Conservation (phyloP, 129 eudicot genomes). For the Solidago caesia region DNA sequence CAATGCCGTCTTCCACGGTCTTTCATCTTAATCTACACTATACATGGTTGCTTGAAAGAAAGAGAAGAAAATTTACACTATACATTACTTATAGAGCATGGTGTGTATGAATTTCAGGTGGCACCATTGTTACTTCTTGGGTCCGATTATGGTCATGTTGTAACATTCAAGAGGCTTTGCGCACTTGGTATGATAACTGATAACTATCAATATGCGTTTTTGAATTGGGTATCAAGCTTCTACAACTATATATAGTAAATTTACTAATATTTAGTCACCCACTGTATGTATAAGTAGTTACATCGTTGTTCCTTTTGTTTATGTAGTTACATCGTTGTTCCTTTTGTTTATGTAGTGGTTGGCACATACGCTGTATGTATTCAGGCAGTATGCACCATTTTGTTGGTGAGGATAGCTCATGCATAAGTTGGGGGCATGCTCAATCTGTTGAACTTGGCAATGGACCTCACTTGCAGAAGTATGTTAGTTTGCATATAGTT, state of each 20-base stretch:
- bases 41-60: too few species aligned
- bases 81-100: neutral
- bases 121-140: constrained; percentile 73
- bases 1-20: too few species aligned
- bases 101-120: constrained; percentile 44
- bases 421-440: constrained; percentile 98
- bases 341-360: constrained; percentile 50
- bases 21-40: neutral
- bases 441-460: constrained; percentile 92
- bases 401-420: constrained; percentile 90
- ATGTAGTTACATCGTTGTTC: neutral
- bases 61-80: too few species aligned
- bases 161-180: constrained; percentile 81
- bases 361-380: constrained; percentile 87
- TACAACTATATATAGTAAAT: too few species aligned
- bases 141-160: constrained; percentile 82
- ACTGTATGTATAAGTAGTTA: neutral
- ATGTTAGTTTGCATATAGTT: constrained; percentile 15
- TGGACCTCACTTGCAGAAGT: constrained; percentile 89
- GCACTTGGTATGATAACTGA: constrained; percentile 62
- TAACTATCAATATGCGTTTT: constrained; percentile 1
- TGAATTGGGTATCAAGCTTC: too few species aligned
- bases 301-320: too few species aligned
- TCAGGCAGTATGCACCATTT: constrained; percentile 90
- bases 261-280: too few species aligned